Evolutionary conservation across 2,329 filamentous ascomycete species (phyloP).

Genomic region (Didymellaceae sp.): DNA sequence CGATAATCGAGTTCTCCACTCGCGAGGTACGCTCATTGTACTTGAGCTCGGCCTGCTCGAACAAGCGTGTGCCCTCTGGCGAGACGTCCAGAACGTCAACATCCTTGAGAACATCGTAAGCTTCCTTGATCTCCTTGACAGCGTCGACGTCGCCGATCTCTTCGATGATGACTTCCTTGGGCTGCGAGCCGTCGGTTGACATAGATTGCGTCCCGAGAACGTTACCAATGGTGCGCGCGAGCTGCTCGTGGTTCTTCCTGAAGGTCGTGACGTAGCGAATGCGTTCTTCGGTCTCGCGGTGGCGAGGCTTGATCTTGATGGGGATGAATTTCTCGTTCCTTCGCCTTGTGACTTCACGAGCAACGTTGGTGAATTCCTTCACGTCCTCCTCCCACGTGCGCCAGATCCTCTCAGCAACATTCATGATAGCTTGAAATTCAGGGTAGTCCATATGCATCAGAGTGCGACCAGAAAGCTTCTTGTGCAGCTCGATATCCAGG

Average conservation of each 20-base stretch:
- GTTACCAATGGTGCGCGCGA: constrained; percentile 94
- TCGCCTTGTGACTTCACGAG: constrained; percentile 89
- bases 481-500: constrained; percentile 84
- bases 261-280: constrained; percentile 95
- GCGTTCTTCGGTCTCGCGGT: constrained; percentile 86
- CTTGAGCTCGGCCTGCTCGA: constrained; percentile 91
- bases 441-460: constrained; percentile 91
- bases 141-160: constrained; percentile 98
- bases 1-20: constrained; percentile 99
- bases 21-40: constrained; percentile 98
- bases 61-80: constrained; percentile 84
- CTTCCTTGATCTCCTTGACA: constrained; percentile 92
- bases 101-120: constrained; percentile 91
- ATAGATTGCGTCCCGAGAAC: constrained; percentile 75
- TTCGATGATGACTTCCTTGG: constrained; percentile 70
- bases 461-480: constrained; percentile 81
- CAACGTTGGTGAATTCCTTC: constrained; percentile 97
- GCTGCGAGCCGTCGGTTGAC: constrained; percentile 51
- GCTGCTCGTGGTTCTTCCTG: constrained; percentile 94
- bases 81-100: constrained; percentile 95
- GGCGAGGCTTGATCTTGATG: constrained; percentile 91
- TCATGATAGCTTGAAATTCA: constrained; percentile 88
- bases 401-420: constrained; percentile 83
- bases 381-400: constrained; percentile 92
- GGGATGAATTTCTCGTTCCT: constrained; percentile 98